Percentiles rank a stretch among this genome's conserved stretches.
phyloP scores from a whole-genome alignment of 345 rosid species.

The Capsella bursapastoris region DNA sequence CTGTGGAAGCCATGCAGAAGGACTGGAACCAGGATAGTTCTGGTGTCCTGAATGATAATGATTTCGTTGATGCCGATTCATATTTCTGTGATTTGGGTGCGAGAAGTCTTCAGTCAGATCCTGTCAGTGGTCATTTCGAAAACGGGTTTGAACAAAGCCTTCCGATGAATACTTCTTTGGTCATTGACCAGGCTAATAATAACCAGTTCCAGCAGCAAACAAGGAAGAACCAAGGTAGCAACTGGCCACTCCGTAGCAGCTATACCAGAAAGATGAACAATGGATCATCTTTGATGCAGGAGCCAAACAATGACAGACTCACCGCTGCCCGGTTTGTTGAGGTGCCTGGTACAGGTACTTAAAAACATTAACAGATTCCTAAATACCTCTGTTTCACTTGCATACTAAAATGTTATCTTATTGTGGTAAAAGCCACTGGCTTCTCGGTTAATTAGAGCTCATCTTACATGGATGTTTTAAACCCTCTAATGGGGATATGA shows the following conservation, averaged over 20 bases:
- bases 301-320: slow-evolving; percentile 40
- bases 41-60: slow-evolving; percentile 56
- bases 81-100: slow-evolving; percentile 29
- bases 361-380: not conserved
- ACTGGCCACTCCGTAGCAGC: slow-evolving; percentile 44
- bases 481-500: not conserved
- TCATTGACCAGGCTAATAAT: slow-evolving; percentile 23
- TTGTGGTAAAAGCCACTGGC: not conserved
- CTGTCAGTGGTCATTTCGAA: slow-evolving; percentile 6
- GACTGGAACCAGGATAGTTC: slow-evolving; percentile 44
- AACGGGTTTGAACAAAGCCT: slow-evolving; percentile 39
- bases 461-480: not conserved
- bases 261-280: slow-evolving; percentile 38
- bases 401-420: not conserved
- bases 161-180: slow-evolving; percentile 27
- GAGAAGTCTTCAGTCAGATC: slow-evolving; percentile 17
- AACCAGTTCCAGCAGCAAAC: slow-evolving; percentile 45
- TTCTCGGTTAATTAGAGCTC: not conserved
- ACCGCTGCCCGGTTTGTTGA: not conserved
- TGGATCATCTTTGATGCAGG: slow-evolving; percentile 52
- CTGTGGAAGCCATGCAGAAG: slow-evolving; percentile 27
- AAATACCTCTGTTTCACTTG: slow-evolving; percentile 5
- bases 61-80: slow-evolving; percentile 39
- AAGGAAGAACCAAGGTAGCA: slow-evolving; percentile 38
- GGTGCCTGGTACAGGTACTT: slow-evolving; percentile 26